Conservation (phyloP, 805 yeast genomes). For the Lachancea nothofagi region DNA sequence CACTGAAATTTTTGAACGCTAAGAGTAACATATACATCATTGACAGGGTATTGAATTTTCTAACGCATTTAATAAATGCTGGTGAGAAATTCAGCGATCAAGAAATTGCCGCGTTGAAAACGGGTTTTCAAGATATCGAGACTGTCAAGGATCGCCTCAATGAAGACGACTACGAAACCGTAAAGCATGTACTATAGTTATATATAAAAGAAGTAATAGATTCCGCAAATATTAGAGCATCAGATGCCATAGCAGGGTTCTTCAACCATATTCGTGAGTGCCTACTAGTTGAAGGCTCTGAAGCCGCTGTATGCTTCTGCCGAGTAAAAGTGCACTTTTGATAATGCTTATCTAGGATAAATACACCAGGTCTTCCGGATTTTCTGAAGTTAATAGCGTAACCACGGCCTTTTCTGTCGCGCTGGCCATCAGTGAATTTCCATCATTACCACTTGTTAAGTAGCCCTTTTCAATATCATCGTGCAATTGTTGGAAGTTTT, state of each 20-base stretch:
- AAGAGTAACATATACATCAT: slow-evolving; percentile 42
- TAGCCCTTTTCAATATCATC: slow-evolving; percentile 30
- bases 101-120: slow-evolving; percentile 37
- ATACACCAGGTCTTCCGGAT: slow-evolving; percentile 40
- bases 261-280: too few relatives aligned
- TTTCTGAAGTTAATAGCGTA: slow-evolving; percentile 43
- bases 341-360: slow-evolving; percentile 5
- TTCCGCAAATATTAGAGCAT: background rate
- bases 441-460: slow-evolving; percentile 39
- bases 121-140: slow-evolving; percentile 37
- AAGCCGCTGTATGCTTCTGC: too few relatives aligned
- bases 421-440: slow-evolving; percentile 44
- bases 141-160: slow-evolving; percentile 45
- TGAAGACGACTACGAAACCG: slow-evolving; percentile 46
- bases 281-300: too few relatives aligned
- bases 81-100: slow-evolving; percentile 42
- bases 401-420: slow-evolving; percentile 45
- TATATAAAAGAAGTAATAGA: too few relatives aligned
- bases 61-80: slow-evolving; percentile 41
- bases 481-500: slow-evolving; percentile 33
- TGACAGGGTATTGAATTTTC: slow-evolving; percentile 51
- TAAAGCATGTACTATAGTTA: slow-evolving; percentile 41
- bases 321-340: too few relatives aligned
- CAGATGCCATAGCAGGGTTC: too few relatives aligned
- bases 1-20: slow-evolving; percentile 25